These are phyloP conservation scores for Cutaneotrichosporon dermatis DNA, from an alignment of 1,284 basidiomycete genomes.

Conservation along the genomic window DNA sequence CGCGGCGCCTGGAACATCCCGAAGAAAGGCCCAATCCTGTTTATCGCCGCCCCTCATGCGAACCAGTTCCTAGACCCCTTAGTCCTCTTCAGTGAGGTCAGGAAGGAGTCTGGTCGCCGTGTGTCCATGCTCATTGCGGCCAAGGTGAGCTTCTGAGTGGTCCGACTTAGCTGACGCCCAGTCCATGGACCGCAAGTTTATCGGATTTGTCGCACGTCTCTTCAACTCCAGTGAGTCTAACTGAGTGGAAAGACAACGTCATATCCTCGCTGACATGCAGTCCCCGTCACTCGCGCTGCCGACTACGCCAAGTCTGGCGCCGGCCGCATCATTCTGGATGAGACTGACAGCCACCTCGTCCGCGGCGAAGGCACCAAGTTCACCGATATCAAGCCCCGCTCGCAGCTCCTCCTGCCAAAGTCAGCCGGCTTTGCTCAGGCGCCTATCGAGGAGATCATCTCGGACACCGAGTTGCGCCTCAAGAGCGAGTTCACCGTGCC, in stretches of 20 bases:
- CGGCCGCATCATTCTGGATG: constrained; percentile 69
- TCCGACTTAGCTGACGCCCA: constrained; percentile 18
- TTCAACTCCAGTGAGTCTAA: constrained; percentile 84
- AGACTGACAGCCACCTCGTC: constrained; percentile 71
- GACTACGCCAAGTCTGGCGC: constrained; percentile 77
- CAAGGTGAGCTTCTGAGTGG: constrained; percentile 51
- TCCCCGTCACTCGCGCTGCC: constrained; percentile 87
- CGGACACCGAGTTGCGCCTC: constrained; percentile 74
- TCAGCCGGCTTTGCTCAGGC: constrained; percentile 70
- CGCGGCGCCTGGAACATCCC: constrained; percentile 95
- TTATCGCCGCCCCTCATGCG: constrained; percentile 93
- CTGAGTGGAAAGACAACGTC: too few relatives aligned
- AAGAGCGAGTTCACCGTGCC: constrained; percentile 73
- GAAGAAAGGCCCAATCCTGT: constrained; percentile 84
- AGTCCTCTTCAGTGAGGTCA: constrained; percentile 79
- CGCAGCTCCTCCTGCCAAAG: constrained; percentile 87
- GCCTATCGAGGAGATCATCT: constrained; percentile 82
- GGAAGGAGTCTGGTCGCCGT: constrained; percentile 74
- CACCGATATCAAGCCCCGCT: constrained; percentile 68
- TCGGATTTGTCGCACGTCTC: constrained; percentile 78
- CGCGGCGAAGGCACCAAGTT: constrained; percentile 76
- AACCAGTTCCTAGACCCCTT: constrained; percentile 98
- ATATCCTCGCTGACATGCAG: constrained; percentile 50
- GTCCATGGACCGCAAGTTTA: constrained; percentile 45
- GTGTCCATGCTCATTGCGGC: constrained; percentile 92